A percentile compares a stretch with the other conserved stretches of the same genome.
Evolutionary conservation across 345 rosid species (phyloP).

Genomic region (Bruguiera sexangula): DNA sequence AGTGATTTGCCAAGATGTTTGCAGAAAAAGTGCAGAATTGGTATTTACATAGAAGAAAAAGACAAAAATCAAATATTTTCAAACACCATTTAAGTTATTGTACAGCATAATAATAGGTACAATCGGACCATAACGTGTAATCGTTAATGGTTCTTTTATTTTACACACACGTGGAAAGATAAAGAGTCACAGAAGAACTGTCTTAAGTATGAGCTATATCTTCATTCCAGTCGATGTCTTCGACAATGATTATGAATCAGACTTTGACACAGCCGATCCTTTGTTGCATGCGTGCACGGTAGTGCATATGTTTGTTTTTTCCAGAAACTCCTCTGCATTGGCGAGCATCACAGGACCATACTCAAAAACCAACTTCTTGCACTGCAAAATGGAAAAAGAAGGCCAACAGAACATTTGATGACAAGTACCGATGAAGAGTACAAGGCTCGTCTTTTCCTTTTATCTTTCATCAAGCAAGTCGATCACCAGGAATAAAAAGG

Average conservation of each 20-base stretch:
- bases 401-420: neutral
- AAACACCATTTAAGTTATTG: too few relatives aligned
- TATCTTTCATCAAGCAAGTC: neutral
- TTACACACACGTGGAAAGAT: too few relatives aligned
- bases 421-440: neutral
- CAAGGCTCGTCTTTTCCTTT: neutral
- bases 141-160: too few relatives aligned
- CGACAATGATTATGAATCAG: slow-evolving; percentile 39
- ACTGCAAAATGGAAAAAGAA: slow-evolving; percentile 41
- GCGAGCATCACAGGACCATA: slow-evolving; percentile 73
- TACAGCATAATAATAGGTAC: too few relatives aligned
- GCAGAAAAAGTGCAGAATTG: too few relatives aligned
- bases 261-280: slow-evolving; percentile 12
- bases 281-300: slow-evolving; percentile 59
- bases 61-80: too few relatives aligned
- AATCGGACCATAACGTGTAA: too few relatives aligned
- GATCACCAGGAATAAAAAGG: too few relatives aligned
- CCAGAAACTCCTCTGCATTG: slow-evolving; percentile 75
- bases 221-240: neutral
- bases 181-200: too few relatives aligned
- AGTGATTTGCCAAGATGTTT: too few relatives aligned
- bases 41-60: too few relatives aligned
- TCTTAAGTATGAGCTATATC: neutral
- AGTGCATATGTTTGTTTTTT: slow-evolving; percentile 63
- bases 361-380: slow-evolving; percentile 81